Percentiles rank a stretch among this genome's conserved stretches.
phyloP scores from a whole-genome alignment of 495 filamentous ascomycete species.

The Pyrenopolyporus hunteri region DNA sequence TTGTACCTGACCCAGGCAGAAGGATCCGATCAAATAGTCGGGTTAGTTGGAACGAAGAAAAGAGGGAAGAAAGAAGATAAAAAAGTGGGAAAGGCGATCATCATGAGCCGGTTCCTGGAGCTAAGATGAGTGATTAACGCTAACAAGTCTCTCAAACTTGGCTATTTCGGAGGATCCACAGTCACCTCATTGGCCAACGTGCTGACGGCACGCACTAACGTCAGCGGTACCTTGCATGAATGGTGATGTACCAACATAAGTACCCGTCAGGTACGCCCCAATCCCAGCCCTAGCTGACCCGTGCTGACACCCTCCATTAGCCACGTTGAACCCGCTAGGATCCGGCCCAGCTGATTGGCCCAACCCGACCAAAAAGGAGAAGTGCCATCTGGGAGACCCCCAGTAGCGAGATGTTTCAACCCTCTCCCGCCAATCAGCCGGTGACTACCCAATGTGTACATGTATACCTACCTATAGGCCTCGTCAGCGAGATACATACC shows the following conservation, averaged over 20 bases:
- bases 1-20: too few species aligned
- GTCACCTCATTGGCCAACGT: conserved; percentile 14
- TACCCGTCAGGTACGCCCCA: conserved; percentile 26
- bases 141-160: not conserved
- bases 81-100: conserved; percentile 14
- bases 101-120: conserved; percentile 9
- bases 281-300: conserved; percentile 14
- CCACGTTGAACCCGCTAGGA: conserved; percentile 18
- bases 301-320: conserved; percentile 23
- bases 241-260: conserved; percentile 22
- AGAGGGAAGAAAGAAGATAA: too few species aligned
- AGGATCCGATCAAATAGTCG: too few species aligned
- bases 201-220: conserved; percentile 3
- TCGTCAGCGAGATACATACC: too few species aligned
- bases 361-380: conserved; percentile 13
- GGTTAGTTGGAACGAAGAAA: too few species aligned
- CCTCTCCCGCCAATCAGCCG: conserved; percentile 17
- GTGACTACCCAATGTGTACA: not conserved
- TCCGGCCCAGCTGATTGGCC: conserved; percentile 19
- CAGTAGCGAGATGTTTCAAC: conserved; percentile 29
- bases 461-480: not conserved
- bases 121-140: conserved; percentile 19
- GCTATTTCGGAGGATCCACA: conserved; percentile 3
- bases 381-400: conserved; percentile 13
- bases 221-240: conserved; percentile 35